These are phyloP conservation scores for Capniomyces stellatus DNA, from an alignment of 371 early-diverging fungal species.

Conservation along the genomic window DNA sequence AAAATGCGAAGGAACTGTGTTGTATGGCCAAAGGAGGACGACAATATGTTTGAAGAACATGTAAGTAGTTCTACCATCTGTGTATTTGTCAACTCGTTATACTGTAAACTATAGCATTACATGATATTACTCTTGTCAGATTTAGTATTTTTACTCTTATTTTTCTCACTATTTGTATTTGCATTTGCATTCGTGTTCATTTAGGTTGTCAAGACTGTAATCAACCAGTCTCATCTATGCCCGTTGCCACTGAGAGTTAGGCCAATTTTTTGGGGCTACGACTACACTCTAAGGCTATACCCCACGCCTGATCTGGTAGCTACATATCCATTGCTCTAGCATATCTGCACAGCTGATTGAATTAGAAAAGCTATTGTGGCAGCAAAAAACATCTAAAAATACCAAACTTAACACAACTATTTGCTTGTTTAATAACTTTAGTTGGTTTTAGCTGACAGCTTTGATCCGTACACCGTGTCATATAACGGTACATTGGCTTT, in stretches of 20 bases:
- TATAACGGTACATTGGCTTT: constrained; percentile 58
- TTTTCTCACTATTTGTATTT: not conserved
- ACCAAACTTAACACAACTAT: not conserved
- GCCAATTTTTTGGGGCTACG: constrained; percentile 60
- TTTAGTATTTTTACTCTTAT: constrained; percentile 2
- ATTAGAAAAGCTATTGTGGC: no score
- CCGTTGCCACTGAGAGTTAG: constrained; percentile 57
- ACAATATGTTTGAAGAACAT: constrained; percentile 36
- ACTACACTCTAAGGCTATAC: constrained; percentile 66
- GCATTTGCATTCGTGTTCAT: constrained; percentile 3
- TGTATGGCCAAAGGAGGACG: constrained; percentile 31
- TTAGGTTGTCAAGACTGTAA: constrained; percentile 60
- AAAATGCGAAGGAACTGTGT: constrained; percentile 58
- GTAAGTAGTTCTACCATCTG: no score
- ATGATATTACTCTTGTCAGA: not conserved
- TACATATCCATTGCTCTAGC: no score
- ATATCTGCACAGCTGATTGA: not conserved
- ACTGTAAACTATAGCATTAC: not conserved
- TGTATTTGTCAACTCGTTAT: not conserved
- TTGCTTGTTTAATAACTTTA: constrained; percentile 18
- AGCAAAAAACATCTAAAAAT: not conserved
- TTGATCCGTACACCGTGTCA: constrained; percentile 44
- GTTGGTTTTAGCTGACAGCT: constrained; percentile 68
- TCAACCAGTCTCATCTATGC: constrained; percentile 67
- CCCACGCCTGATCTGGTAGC: constrained; percentile 60